Evolutionary conservation across 176 grass and related monocot genomes (phyloP).

Genomic region (Avena sativa): DNA sequence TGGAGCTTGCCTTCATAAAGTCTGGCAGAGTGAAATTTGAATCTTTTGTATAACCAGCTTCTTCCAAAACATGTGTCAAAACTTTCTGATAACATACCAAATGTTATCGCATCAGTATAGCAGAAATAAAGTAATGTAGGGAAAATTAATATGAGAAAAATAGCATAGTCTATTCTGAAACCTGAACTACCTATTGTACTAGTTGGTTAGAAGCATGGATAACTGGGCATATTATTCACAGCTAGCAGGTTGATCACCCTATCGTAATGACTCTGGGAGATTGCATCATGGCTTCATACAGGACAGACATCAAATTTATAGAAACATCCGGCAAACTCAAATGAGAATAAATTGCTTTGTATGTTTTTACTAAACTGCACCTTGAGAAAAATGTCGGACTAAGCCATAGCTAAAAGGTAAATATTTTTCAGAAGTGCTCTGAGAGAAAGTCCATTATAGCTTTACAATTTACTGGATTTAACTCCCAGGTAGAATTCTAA

Average conservation of each 20-base stretch:
- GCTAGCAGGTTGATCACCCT: not conserved
- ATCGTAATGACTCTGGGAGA: conserved; percentile 4
- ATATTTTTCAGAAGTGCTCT: not conserved
- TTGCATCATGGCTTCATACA: not conserved
- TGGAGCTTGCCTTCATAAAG: conserved; percentile 73
- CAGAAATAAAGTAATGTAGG: not conserved
- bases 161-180: not conserved
- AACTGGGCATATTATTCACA: not conserved
- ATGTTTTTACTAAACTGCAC: not conserved
- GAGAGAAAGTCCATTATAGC: not conserved
- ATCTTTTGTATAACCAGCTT: conserved; percentile 76
- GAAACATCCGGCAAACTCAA: not conserved
- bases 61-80: conserved; percentile 70
- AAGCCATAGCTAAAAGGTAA: not conserved
- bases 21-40: conserved; percentile 68
- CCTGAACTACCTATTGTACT: not conserved
- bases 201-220: not conserved
- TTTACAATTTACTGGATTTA: not conserved
- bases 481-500: not conserved
- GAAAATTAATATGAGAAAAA: conserved; percentile 11
- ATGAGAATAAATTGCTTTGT: not conserved
- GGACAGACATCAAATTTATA: not conserved
- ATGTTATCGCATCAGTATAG: not conserved
- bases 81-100: conserved; percentile 66
- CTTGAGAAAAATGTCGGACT: not conserved